These are phyloP conservation scores for Termitomyces eurrhizus DNA, from an alignment of 768 basidiomycete genomes.

Conservation along the genomic window DNA sequence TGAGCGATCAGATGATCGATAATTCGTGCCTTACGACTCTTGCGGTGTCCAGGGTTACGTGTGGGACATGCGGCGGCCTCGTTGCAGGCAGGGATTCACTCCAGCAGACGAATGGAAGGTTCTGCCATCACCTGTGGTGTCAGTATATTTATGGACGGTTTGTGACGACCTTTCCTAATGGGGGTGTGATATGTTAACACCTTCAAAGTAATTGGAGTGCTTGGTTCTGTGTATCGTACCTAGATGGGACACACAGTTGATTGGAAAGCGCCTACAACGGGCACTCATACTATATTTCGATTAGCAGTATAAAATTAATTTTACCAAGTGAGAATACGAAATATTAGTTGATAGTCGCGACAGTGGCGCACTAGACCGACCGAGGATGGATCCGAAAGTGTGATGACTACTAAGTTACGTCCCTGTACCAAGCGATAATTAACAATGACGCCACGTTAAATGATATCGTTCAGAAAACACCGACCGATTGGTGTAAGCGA, in stretches of 20 bases:
- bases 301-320: not conserved
- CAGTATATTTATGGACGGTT: not conserved
- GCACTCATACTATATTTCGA: not conserved
- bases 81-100: not conserved
- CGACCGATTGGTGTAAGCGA: not conserved
- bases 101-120: not conserved
- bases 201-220: not conserved
- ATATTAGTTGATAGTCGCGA: not conserved
- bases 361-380: not conserved
- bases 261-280: not conserved
- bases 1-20: conserved; percentile 8
- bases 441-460: not conserved
- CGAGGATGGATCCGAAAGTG: not conserved
- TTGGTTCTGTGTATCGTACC: not conserved
- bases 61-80: not conserved
- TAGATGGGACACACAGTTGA: not conserved
- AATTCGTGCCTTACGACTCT: conserved; percentile 1
- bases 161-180: not conserved
- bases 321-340: not conserved
- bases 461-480: not conserved
- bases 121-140: not conserved
- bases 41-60: not conserved
- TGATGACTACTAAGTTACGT: not conserved
- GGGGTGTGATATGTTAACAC: not conserved
- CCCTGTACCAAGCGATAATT: not conserved